A percentile compares a stretch with the other conserved stretches of the same genome.
phyloP scores from a whole-genome alignment of 2,329 filamentous ascomycete genomes.

The Graphilbum sp. region DNA sequence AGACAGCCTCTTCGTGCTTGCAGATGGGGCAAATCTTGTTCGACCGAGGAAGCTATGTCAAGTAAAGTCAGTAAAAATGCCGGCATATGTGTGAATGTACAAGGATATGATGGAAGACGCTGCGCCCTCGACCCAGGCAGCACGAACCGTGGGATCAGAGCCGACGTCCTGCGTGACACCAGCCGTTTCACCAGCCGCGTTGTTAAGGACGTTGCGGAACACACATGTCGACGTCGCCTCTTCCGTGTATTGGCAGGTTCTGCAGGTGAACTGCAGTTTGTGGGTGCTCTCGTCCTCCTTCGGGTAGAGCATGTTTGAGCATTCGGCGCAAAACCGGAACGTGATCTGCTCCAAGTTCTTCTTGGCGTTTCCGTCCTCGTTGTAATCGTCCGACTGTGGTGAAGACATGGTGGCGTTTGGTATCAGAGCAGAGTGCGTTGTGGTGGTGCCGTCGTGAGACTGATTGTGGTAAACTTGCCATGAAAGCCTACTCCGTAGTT shows the following conservation, averaged over 20 bases:
- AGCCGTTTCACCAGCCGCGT: constrained; percentile 82
- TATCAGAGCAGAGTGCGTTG: not conserved
- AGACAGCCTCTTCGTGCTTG: constrained; percentile 78
- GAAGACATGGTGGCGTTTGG: constrained; percentile 18
- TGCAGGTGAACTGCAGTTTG: constrained; percentile 86
- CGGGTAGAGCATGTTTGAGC: constrained; percentile 95
- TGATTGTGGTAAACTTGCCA: too few relatives aligned
- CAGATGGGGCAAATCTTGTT: constrained; percentile 77
- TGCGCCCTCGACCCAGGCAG: constrained; percentile 13
- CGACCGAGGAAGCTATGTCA: constrained; percentile 68
- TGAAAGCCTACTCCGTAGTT: too few relatives aligned
- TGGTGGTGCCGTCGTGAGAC: not conserved
- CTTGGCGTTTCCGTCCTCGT: constrained; percentile 25
- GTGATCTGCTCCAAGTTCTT: constrained; percentile 64
- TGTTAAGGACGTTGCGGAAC: constrained; percentile 88
- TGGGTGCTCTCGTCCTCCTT: constrained; percentile 79
- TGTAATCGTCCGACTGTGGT: constrained; percentile 30
- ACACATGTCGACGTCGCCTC: constrained; percentile 78
- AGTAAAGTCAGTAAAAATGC: constrained; percentile 28
- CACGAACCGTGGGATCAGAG: constrained; percentile 96
- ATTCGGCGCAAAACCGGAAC: constrained; percentile 97
- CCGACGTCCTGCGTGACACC: constrained; percentile 95
- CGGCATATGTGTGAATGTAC: not conserved
- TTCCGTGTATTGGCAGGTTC: constrained; percentile 85
- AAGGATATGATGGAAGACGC: constrained; percentile 1